phyloP scores from a whole-genome alignment of 2,329 filamentous ascomycete genomes.

The Cercospora sp. region DNA sequence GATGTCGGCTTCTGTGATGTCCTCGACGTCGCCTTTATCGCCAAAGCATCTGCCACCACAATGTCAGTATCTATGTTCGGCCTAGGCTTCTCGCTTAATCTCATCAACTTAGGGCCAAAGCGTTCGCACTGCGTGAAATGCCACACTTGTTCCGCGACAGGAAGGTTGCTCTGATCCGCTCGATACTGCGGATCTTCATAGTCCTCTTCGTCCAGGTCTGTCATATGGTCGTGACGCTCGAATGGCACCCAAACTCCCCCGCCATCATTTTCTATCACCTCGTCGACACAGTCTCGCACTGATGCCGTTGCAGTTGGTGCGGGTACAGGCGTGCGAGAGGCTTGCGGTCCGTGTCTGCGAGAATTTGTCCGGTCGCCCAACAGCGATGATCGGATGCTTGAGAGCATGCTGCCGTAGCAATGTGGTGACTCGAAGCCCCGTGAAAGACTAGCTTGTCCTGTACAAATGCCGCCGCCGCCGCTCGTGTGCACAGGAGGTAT shows the following conservation, averaged over 20 bases:
- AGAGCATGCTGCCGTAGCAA: slow-evolving; percentile 33
- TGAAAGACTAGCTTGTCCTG: background rate
- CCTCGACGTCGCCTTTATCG: slow-evolving; percentile 98
- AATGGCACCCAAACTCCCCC: background rate
- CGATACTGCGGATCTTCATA: slow-evolving; percentile 17
- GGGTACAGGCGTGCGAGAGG: background rate
- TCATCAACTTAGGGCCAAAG: slow-evolving; percentile 3
- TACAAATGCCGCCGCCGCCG: background rate
- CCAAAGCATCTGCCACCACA: slow-evolving; percentile 78
- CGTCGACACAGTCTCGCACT: slow-evolving; percentile 3
- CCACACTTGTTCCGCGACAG: slow-evolving; percentile 19
- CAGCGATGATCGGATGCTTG: slow-evolving; percentile 14
- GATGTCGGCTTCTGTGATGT: slow-evolving; percentile 96
- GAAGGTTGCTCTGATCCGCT: slow-evolving; percentile 14
- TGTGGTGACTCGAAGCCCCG: slow-evolving; percentile 8
- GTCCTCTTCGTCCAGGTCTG: slow-evolving; percentile 10
- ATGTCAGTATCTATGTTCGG: background rate
- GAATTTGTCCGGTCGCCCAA: slow-evolving; percentile 33
- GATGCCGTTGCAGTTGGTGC: slow-evolving; percentile 11
- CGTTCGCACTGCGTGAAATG: slow-evolving; percentile 27
- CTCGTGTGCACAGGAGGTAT: background rate
- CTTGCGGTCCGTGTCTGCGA: background rate
- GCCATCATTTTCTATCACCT: slow-evolving; percentile 3
- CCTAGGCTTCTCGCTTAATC: background rate
- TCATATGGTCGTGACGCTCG: background rate